Evolutionary conservation across 1,139 yeast genomes (phyloP), one percentile per base, ranked within the genome.

Genomic region (Pichia sp.): DNA sequence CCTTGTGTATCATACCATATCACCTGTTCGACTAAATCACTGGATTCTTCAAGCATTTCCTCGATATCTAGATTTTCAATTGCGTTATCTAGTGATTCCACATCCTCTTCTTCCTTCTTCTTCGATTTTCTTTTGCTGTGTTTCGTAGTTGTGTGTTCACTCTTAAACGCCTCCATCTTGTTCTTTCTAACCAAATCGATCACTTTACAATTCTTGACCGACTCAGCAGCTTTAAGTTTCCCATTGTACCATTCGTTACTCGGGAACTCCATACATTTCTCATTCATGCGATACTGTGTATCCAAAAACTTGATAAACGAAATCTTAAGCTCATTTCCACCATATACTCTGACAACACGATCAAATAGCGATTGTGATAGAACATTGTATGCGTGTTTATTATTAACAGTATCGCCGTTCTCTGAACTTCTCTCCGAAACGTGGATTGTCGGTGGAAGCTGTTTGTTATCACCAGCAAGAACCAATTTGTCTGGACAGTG

Each of bases 1-100:
- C 95, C 95, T 64, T 88, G 94, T 0, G 98, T 91, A 59, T 91
- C 98, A 57, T 84, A 82, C 96, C 97, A 91, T 2, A 89, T 69
- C 1, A 47, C 36, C 27, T 46, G 51, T 33, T 50, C 53, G 4
- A 36, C 21, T 14, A 46, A 33, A 42, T 49, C 48, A 8, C 30
- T 20, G 15, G 18, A 15, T 11, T 28, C 44, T 28, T 47, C 50
- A 8, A 15, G 4, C 20, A 14, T 28, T 22, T 33, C 42, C 11
- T 40, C 42, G 22, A 22, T 31, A 7, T 44, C 34, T 11, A 42
- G 17, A 7, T 19, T 30, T 19, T 38, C 32, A 37, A 28, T 2
- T 14, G 22, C n/a, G 6, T 36, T n/a, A 5, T 38, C 39, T 5
- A n/a, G n/a, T n/a, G n/a, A n/a, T n/a, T n/a, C 37, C 15, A 6